Evolutionary conservation across 352 stramenopile species (phyloP).

Genomic region (Peronospora destructor): DNA sequence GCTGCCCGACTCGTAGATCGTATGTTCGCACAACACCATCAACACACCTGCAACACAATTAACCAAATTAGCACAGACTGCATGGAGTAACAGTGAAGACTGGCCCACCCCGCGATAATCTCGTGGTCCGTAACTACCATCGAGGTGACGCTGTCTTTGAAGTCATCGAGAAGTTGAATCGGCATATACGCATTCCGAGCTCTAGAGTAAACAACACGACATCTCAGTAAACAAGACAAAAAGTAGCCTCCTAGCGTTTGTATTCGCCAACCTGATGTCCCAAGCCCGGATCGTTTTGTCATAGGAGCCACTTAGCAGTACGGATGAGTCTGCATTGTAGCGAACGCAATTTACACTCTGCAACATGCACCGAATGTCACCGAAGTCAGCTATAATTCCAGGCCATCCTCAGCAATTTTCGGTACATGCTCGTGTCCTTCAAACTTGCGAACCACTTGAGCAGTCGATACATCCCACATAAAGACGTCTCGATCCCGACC

Average conservation of each 20-base stretch:
- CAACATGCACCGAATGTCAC: conserved; percentile 2
- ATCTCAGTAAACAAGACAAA: neutral
- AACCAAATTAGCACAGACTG: neutral
- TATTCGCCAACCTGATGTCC: conserved; percentile 48
- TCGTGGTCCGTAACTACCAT: conserved; percentile 70
- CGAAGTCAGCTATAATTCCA: neutral
- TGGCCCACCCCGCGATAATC: conserved; percentile 63
- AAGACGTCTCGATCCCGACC: conserved; percentile 83
- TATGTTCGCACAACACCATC: conserved; percentile 82
- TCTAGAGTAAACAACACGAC: conserved; percentile 19
- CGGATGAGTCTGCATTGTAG: conserved; percentile 73
- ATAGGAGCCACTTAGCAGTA: conserved; percentile 82
- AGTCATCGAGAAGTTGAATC: conserved; percentile 84
- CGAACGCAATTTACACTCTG: conserved; percentile 81
- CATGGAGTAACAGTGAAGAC: neutral
- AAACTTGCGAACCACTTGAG: conserved; percentile 82
- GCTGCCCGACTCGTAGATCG: conserved; percentile 61
- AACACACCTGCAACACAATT: conserved; percentile 47
- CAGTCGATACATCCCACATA: conserved; percentile 85
- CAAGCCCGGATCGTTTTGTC: conserved; percentile 81
- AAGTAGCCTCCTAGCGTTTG: neutral
- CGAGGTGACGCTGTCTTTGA: conserved; percentile 85
- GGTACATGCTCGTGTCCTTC: conserved; percentile 73
- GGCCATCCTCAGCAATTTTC: neutral
- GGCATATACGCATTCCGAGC: conserved; percentile 65